Base-by-base conservation (phyloP, 345 rosid genomes). In the Eucalyptus tenuipes region DNA sequence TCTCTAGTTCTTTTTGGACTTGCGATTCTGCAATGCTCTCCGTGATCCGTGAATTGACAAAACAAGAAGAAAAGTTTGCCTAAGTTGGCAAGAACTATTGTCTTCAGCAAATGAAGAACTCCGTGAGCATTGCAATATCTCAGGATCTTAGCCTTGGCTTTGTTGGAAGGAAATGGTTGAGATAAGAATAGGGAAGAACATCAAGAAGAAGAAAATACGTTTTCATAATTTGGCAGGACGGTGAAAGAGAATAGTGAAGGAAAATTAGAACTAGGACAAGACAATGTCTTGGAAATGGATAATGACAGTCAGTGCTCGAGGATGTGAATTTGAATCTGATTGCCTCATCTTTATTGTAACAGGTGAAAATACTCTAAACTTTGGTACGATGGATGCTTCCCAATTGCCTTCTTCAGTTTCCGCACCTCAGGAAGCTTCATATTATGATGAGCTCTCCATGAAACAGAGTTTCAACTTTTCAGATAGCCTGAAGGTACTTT, bases 381-480 rank as follows among this genome's bases (percentile, higher is more conserved):
- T 61, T 61, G 5, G 71, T 13, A 61, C 0, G 8, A 61, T 61
- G 71, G 71, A 29, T 61, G 71, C 33, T 61, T 61, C 71, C 17
- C 33, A 7, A 4, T 61, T 29, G 71, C 71, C 87, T 87, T 75
- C 82, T 89, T 88, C 88, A 42, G 92, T 91, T 84, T 85, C 92
- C 81, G 92, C 89, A 49, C 91, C 92, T 88, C 92, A 90, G n/a
- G 91, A 90, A 89, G 92, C 93, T 90, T 92, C 96, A 55, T 92
- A 92, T 86, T 91, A 92, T 85, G 98, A 97, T 81, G 99, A 96
- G 66, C 87, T 95, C 90, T 92, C 92, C 89, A 93, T 96, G 97
- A 92, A 94, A 87, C 95, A 96, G 88, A 92, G 95, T 87, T 89
- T 95, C 90, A 91, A 91, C 68, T 95, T 96, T 92, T 92, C 95